A percentile compares a stretch with the other conserved stretches of the same genome.
Evolutionary conservation across 192 early-diverging fungal species (phyloP).

Genomic region (Coemansia sp.): DNA sequence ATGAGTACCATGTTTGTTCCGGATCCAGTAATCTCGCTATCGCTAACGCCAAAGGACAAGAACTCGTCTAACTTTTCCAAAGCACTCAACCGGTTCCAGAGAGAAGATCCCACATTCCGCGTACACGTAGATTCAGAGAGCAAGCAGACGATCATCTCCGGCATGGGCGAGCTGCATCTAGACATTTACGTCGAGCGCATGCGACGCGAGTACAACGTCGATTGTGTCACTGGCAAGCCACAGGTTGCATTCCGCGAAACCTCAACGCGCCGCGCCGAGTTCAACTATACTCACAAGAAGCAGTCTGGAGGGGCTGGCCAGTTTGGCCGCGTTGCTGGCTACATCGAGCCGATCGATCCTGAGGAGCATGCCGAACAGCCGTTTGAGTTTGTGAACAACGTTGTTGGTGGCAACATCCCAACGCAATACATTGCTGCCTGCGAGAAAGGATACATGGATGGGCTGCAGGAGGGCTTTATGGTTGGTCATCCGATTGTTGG

Average conservation of each 20-base stretch:
- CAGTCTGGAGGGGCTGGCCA: conserved; percentile 97
- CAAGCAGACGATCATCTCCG: conserved; percentile 86
- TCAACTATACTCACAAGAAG: conserved; percentile 99
- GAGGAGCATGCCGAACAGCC: conserved; percentile 64
- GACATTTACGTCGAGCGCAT: conserved; percentile 98
- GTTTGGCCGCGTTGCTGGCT: conserved; percentile 87
- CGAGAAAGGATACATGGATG: conserved; percentile 95
- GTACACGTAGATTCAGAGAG: conserved; percentile 76
- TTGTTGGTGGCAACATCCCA: conserved; percentile 94
- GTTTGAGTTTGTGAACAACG: conserved; percentile 77
- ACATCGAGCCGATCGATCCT: conserved; percentile 80
- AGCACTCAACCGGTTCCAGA: conserved; percentile 78
- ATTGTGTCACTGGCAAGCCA: conserved; percentile 95
- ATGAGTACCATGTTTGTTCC: conserved; percentile 99
- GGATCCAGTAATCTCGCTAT: conserved; percentile 93
- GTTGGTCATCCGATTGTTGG: conserved; percentile 89
- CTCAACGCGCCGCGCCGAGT: conserved; percentile 68
- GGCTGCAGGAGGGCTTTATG: conserved; percentile 83
- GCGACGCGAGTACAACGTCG: conserved; percentile 95
- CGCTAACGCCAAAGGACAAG: conserved; percentile 89
- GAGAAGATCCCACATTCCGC: conserved; percentile 85
- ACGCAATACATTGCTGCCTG: conserved; percentile 90
- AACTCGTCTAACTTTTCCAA: conserved; percentile 70
- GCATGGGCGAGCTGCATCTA: conserved; percentile 87
- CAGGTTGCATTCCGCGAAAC: conserved; percentile 98